These are phyloP conservation scores for Botrytis elliptica DNA, from an alignment of 2,329 filamentous ascomycete species.

Conservation along the genomic window DNA sequence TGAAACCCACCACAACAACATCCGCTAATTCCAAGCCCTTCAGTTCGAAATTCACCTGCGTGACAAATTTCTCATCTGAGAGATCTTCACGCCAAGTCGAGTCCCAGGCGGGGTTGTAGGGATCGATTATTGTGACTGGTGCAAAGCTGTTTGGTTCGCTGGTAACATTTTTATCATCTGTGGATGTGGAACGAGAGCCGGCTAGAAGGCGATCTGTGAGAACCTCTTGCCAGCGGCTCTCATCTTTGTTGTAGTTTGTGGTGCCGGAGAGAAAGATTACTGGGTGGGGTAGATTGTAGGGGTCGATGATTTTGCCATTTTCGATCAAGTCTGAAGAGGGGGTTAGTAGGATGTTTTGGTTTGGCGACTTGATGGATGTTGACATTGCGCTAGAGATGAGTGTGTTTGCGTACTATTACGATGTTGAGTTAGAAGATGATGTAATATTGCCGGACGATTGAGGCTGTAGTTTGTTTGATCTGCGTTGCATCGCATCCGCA, in stretches of 20 bases:
- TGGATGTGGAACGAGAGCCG: conserved; percentile 78
- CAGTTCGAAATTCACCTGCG: conserved; percentile 63
- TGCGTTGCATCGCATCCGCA: not conserved
- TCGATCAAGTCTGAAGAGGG: conserved; percentile 91
- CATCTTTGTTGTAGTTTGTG: conserved; percentile 41
- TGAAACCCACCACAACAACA: conserved; percentile 63
- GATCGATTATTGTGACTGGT: conserved; percentile 57
- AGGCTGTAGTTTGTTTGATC: not conserved
- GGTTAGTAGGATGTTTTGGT: conserved; percentile 55
- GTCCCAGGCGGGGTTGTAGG: conserved; percentile 57
- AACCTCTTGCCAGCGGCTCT: conserved; percentile 34
- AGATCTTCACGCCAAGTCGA: conserved; percentile 51
- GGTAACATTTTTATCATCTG: conserved; percentile 73
- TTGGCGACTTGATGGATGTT: conserved; percentile 40
- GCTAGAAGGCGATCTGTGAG: conserved; percentile 70
- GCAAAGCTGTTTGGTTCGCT: not conserved
- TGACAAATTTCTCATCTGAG: conserved; percentile 46
- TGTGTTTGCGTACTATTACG: conserved; percentile 53
- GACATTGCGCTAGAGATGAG: conserved; percentile 62
- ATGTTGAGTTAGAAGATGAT: conserved; percentile 92
- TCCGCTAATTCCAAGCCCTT: conserved; percentile 52
- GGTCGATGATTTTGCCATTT: conserved; percentile 81
- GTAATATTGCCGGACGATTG: conserved; percentile 62
- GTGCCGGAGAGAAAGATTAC: conserved; percentile 59
- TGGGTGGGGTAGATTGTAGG: conserved; percentile 49